Evolutionary conservation across 106 monocot genomes (phyloP).

Genomic region (Apostasia ramifera): DNA sequence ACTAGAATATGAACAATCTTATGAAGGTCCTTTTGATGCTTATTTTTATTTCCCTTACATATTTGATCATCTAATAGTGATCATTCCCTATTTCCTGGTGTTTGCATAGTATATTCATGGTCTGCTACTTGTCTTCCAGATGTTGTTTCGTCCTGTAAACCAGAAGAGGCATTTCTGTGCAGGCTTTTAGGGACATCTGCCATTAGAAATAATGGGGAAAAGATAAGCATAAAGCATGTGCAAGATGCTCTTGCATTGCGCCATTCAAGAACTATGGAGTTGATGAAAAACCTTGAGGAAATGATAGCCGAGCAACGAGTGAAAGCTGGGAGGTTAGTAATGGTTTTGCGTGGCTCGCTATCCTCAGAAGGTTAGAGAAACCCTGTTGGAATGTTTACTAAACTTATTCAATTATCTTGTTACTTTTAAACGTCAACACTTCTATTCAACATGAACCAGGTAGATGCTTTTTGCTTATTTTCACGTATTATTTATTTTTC

Average conservation of each 20-base stretch:
- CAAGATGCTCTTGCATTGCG: conserved; percentile 64
- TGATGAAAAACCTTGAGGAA: conserved; percentile 67
- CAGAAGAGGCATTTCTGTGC: conserved; percentile 72
- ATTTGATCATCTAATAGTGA: background rate
- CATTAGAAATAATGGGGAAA: conserved; percentile 17
- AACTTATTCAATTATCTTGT: background rate
- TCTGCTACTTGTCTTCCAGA: conserved; percentile 28
- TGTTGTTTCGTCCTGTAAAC: conserved; percentile 43
- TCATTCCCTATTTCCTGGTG: background rate
- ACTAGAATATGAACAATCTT: conserved; percentile 46
- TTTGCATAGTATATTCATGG: background rate
- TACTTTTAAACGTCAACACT: background rate
- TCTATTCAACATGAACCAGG: conserved; percentile 3
- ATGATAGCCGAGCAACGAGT: conserved; percentile 40
- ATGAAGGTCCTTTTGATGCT: conserved; percentile 42
- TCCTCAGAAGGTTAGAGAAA: conserved; percentile 62
- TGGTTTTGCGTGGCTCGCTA: conserved; percentile 30
- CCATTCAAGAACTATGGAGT: conserved; percentile 45
- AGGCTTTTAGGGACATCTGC: conserved; percentile 41
- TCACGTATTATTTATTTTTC: conserved; percentile 7
- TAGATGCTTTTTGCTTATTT: background rate
- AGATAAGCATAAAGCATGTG: conserved; percentile 23
- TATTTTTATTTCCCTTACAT: background rate
- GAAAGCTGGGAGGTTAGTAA: conserved; percentile 55
- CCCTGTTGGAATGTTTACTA: conserved; percentile 1